A percentile compares a stretch with the other conserved stretches of the same genome.
These are phyloP conservation scores for Lactarius tabidus DNA, from an alignment of 768 basidiomycete genomes.

Conservation along the genomic window DNA sequence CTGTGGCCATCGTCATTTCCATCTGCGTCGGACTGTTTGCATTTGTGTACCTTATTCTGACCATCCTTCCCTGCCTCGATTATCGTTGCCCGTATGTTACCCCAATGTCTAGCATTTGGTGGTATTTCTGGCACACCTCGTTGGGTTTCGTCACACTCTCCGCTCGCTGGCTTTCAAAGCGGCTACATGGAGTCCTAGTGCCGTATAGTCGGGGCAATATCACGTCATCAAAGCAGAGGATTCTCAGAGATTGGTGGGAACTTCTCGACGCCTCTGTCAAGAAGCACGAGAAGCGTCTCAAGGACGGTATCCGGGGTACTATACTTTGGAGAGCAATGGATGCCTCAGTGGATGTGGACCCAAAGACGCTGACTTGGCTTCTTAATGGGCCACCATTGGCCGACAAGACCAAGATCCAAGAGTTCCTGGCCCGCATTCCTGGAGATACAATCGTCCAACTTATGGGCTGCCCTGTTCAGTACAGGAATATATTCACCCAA, in stretches of 20 bases:
- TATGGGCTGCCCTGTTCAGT: background rate
- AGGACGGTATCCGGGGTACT: conserved; percentile 1
- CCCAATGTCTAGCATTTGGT: conserved; percentile 14
- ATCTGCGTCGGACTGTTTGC: conserved; percentile 7
- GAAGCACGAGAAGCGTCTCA: background rate
- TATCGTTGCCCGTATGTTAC: conserved; percentile 26
- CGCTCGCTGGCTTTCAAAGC: conserved; percentile 3
- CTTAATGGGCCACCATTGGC: conserved; percentile 5
- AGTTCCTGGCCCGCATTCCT: background rate
- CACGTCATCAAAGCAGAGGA: background rate
- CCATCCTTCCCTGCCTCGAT: conserved; percentile 21
- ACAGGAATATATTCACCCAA: background rate
- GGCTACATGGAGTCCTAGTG: conserved; percentile 8
- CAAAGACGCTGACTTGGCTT: conserved; percentile 8
- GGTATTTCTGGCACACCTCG: conserved; percentile 5
- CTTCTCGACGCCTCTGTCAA: background rate
- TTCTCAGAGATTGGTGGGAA: conserved; percentile 5
- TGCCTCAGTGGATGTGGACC: background rate
- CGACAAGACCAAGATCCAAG: conserved; percentile 10
- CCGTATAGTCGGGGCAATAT: conserved; percentile 8
- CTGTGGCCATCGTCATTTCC: conserved; percentile 16
- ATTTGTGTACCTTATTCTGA: conserved; percentile 19
- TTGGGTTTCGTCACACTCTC: background rate
- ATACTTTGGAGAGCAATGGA: conserved; percentile 1
- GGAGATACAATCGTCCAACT: conserved; percentile 5